Evolutionary conservation across 2,329 filamentous ascomycete genomes (phyloP), one percentile per base, ranked within the genome.

Genomic region (Drechslerella coelobrocha): DNA sequence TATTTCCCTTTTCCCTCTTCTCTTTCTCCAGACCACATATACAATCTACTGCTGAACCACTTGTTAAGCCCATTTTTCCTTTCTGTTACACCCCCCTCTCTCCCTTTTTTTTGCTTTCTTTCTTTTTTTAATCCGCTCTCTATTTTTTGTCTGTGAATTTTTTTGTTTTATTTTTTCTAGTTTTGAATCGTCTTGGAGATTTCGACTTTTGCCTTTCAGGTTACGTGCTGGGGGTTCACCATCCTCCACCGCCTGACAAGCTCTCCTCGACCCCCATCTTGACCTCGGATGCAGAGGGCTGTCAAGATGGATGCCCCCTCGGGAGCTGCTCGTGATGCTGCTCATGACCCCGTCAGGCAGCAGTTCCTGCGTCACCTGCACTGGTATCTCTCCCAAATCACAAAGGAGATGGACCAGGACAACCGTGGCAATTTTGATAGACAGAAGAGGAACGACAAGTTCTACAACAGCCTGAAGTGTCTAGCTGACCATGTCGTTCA

Each of bases 191-290:
- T 31, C 39, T 52, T 45, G 5, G 14, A 27, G 66, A 53, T 71
- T 71, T 71, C 59, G 63, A 55, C 66, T 51, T 71, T 54, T 59
- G 55, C 66, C 59, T 63, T 12, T 55, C 47, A 54, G 66, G 66
- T 51, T 51, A 53, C 47, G 66, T 71, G n/a, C n/a, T n/a, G 63
- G 66, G 56, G 63, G 62, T 71, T 59, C 61, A 62, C 53, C 29
- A 1, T 31, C 50, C 34, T 63, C 43, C 34, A 21, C 12, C 34
- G 12, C 29, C 21, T 57, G 19, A 59, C 54, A 54, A 48, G 2
- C 12, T 12, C 43, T 19, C 54, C 19, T 41, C 48, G 27, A 47
- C 23, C 26, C 50, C 66, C 66, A 54, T 71, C 66, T 71, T 71
- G 59, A 43, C 66, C 45, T 50, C 55, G 31, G 43, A 47, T 56